Conservation (phyloP, 2,329 filamentous ascomycete species). For the Chaetomiaceae sp. region DNA sequence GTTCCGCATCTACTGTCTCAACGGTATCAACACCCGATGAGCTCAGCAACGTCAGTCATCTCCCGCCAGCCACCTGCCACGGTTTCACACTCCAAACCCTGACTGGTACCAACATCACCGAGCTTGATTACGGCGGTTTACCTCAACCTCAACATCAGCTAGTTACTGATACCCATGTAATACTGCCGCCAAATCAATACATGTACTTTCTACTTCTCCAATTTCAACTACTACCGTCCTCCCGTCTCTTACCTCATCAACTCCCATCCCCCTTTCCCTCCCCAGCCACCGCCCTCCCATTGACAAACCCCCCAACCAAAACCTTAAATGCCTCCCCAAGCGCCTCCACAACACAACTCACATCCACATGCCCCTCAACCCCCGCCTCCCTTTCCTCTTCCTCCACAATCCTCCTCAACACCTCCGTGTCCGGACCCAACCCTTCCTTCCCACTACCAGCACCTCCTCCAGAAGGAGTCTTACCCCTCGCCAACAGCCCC, state of each 20-base stretch:
- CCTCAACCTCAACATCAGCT: too few relatives aligned
- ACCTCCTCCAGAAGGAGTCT: constrained; percentile 34
- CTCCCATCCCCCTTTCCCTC: background rate
- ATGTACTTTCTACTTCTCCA: too few relatives aligned
- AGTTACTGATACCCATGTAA: too few relatives aligned
- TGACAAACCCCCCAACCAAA: constrained; percentile 18
- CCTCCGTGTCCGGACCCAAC: background rate
- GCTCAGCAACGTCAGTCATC: too few relatives aligned
- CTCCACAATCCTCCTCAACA: constrained; percentile 19
- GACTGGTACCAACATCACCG: too few relatives aligned
- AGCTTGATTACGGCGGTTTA: too few relatives aligned
- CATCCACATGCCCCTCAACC: constrained; percentile 37
- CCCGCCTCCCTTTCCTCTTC: constrained; percentile 32
- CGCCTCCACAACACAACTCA: constrained; percentile 38
- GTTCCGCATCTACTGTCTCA: too few relatives aligned
- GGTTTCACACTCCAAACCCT: too few relatives aligned
- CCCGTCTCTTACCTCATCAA: background rate
- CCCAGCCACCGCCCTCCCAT: background rate
- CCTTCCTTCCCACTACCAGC: background rate
- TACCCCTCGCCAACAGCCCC: constrained; percentile 39
- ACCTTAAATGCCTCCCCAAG: constrained; percentile 38
- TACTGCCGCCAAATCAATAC: too few relatives aligned
- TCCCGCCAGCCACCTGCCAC: too few relatives aligned
- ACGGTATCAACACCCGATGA: too few relatives aligned
- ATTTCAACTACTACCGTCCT: too few relatives aligned